A percentile compares a stretch with the other conserved stretches of the same genome.
Conservation (phyloP, 352 stramenopile genomes). For the Pythium biforme region DNA sequence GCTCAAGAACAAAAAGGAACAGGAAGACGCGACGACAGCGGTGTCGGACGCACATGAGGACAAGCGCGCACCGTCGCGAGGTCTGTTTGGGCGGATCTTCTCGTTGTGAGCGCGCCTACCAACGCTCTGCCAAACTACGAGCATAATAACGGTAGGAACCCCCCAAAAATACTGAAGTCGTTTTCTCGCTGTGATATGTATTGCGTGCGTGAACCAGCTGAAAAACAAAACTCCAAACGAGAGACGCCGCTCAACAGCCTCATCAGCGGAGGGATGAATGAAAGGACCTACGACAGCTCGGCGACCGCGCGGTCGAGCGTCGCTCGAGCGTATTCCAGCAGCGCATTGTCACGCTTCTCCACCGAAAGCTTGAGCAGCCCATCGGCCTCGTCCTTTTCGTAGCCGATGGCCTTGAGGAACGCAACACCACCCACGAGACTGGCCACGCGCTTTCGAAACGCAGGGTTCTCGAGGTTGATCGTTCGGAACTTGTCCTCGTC, state of each 20-base stretch:
- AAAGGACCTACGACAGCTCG: slow-evolving; percentile 67
- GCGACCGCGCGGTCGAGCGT: slow-evolving; percentile 60
- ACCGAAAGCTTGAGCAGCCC: slow-evolving; percentile 61
- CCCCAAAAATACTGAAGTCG: slow-evolving; percentile 8
- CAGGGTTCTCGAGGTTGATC: slow-evolving; percentile 90
- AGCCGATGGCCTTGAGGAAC: slow-evolving; percentile 87
- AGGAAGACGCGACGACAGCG: background rate
- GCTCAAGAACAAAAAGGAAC: slow-evolving; percentile 31
- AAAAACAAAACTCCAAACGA: slow-evolving; percentile 3
- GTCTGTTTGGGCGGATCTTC: slow-evolving; percentile 74
- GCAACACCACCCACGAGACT: slow-evolving; percentile 80
- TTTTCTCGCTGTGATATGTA: background rate
- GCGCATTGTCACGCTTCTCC: slow-evolving; percentile 55
- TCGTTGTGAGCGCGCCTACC: slow-evolving; percentile 41
- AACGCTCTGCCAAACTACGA: background rate
- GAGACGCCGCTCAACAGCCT: background rate
- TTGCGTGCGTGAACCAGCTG: background rate
- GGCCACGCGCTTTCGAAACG: slow-evolving; percentile 89
- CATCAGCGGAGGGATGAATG: too few relatives aligned
- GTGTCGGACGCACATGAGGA: background rate
- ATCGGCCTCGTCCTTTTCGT: slow-evolving; percentile 80
- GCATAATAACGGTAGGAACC: slow-evolving; percentile 4
- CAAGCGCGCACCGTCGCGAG: slow-evolving; percentile 26
- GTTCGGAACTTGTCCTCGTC: slow-evolving; percentile 89
- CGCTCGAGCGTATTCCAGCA: slow-evolving; percentile 61